A percentile compares a stretch with the other conserved stretches of the same genome.
These are phyloP conservation scores for Cryphonectria naterciae DNA, from an alignment of 2,329 filamentous ascomycete genomes.

Conservation along the genomic window DNA sequence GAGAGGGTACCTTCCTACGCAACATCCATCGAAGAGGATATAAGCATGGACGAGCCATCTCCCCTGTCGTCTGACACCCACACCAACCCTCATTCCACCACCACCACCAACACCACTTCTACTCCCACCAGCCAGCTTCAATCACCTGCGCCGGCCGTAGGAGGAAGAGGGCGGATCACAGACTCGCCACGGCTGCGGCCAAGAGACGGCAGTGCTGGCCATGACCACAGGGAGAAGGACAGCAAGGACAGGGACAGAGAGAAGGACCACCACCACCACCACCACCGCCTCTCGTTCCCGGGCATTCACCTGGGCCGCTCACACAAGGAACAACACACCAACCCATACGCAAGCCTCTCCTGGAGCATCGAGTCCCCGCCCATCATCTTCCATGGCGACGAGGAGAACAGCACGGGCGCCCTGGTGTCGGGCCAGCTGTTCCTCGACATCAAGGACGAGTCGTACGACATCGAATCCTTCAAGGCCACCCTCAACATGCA, in stretches of 20 bases:
- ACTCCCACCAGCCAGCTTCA: slow-evolving; percentile 28
- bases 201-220: slow-evolving; percentile 15
- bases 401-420: slow-evolving; percentile 78
- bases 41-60: slow-evolving; percentile 33
- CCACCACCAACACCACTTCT: neutral
- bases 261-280: slow-evolving; percentile 38
- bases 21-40: slow-evolving; percentile 42
- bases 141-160: slow-evolving; percentile 16
- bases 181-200: slow-evolving; percentile 30
- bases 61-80: slow-evolving; percentile 27
- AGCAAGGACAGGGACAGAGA: slow-evolving; percentile 31
- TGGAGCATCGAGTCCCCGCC: slow-evolving; percentile 83
- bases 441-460: slow-evolving; percentile 70
- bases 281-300: slow-evolving; percentile 47
- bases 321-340: slow-evolving; percentile 45
- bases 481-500: slow-evolving; percentile 72
- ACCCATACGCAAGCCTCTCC: slow-evolving; percentile 49
- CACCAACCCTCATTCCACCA: slow-evolving; percentile 10
- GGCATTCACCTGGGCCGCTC: slow-evolving; percentile 47
- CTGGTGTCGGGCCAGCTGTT: slow-evolving; percentile 83
- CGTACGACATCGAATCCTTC: slow-evolving; percentile 71
- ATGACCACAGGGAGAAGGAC: slow-evolving; percentile 23
- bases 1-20: slow-evolving; percentile 43
- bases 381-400: slow-evolving; percentile 78
- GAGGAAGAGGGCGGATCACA: slow-evolving; percentile 24